Evolutionary conservation across 768 basidiomycete species (phyloP).

Genomic region (Leccinellum albellum): DNA sequence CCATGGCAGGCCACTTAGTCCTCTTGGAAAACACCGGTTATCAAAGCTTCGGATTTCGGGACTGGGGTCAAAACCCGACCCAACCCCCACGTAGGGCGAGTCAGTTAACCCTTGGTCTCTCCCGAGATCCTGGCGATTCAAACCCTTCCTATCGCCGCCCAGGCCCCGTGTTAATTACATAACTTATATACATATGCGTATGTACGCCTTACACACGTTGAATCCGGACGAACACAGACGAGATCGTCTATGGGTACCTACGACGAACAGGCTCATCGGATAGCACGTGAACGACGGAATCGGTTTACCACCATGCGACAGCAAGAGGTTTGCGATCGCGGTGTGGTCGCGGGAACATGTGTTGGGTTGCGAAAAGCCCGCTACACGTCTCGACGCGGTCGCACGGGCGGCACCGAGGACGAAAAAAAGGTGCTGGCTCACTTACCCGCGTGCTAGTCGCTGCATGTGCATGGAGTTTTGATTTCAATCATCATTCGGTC

Average conservation of each 20-base stretch:
- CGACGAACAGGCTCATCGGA: slow-evolving; percentile 6
- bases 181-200: slow-evolving; percentile 11
- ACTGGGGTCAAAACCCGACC: no score
- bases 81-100: background rate
- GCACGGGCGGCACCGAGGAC: slow-evolving; percentile 1
- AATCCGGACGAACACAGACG: background rate
- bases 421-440: background rate
- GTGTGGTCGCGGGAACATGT: slow-evolving; percentile 24
- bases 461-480: slow-evolving; percentile 1
- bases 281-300: slow-evolving; percentile 8
- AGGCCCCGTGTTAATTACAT: background rate
- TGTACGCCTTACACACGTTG: slow-evolving; percentile 2
- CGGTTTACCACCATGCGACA: slow-evolving; percentile 12
- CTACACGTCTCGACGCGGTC: slow-evolving; percentile 2
- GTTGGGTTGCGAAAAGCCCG: slow-evolving; percentile 10
- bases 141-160: slow-evolving; percentile 18
- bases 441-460: slow-evolving; percentile 4
- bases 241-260: slow-evolving; percentile 7
- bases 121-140: slow-evolving; percentile 23
- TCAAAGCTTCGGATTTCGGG: slow-evolving; percentile 5
- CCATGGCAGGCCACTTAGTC: background rate
- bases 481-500: background rate
- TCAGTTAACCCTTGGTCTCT: slow-evolving; percentile 15
- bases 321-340: slow-evolving; percentile 20
- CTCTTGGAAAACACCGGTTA: slow-evolving; percentile 17